Conservation (phyloP, 2,329 filamentous ascomycete species). For the Hysterium pulicare region DNA sequence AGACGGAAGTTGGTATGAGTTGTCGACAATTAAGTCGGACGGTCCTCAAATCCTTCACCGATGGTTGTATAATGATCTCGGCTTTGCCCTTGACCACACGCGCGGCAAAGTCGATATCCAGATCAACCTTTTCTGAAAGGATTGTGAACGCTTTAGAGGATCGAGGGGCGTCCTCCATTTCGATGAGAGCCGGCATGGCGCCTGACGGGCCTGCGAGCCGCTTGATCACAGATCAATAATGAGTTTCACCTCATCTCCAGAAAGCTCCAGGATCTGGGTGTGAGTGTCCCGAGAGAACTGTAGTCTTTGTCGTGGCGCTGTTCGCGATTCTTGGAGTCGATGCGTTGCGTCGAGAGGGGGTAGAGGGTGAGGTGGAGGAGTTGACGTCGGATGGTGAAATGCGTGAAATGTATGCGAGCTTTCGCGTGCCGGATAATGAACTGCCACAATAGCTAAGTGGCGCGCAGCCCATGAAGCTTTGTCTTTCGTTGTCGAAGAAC, state of each 20-base stretch:
- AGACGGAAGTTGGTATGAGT: conserved; percentile 51
- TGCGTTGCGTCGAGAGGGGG: no score
- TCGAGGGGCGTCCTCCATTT: neutral
- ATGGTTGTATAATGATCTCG: conserved; percentile 70
- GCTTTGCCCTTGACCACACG: conserved; percentile 70
- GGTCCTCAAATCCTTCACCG: conserved; percentile 49
- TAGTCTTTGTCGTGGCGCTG: no score
- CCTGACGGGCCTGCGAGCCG: conserved; percentile 3
- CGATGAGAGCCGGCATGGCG: conserved; percentile 3
- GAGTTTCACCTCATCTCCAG: conserved; percentile 2
- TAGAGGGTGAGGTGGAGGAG: no score
- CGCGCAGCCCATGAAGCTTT: no score
- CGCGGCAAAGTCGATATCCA: conserved; percentile 77
- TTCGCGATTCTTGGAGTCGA: no score
- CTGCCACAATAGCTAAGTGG: no score
- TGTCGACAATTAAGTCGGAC: conserved; percentile 59
- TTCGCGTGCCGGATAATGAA: no score
- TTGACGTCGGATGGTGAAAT: no score
- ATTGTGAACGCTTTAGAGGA: conserved; percentile 46
- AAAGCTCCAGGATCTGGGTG: no score
- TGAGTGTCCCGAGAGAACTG: no score
- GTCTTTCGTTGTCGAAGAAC: no score
- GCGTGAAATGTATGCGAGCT: no score
- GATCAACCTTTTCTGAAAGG: conserved; percentile 75
- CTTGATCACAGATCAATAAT: neutral